Base-by-base conservation (phyloP, 345 rosid genomes). In the Populus deltoides region DNA sequence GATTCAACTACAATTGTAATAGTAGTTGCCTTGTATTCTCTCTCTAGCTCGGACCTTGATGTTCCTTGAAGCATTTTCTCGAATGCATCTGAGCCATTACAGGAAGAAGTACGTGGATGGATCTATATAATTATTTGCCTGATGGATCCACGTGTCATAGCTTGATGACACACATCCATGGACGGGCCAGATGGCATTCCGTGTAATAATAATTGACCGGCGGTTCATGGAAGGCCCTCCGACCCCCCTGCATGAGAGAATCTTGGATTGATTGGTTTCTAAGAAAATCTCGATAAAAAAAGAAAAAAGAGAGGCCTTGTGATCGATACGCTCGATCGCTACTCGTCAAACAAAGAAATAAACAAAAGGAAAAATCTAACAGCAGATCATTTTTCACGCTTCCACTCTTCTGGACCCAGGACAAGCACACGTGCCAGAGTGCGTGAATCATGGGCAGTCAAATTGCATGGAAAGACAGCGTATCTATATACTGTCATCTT, bases 401-500 rank as follows among this genome's bases (percentile, higher is more conserved):
- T 71, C 51, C 80, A 59, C 24, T 29, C 7, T 45, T 43, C 25
- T 18, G 10, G 67, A 13, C 45, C 41, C 13, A 31, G 9, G 75
- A 74, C 78, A 74, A 57, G 24, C 77, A 68, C 82, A 79, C 82
- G 78, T 74, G 82, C 57, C 63, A 27, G 45, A 13, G 70, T 38
- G 78, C 71, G 70, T 68, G 62, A 79, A n/a, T n/a, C 11, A 11
- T n/a, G 70, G 73, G 43, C 49, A 29, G 66, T 24, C 18, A 38
- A 31, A 18, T 51, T 17, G 39, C 57, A 62, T 16, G 22, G 47
- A 59, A 24, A 10, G 66, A 24, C 45, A 39, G n/a, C 25, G 16
- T 20, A 69, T 24, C 33, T 10, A 12, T 1, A 12, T 70, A 3
- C 36, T 77, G 45, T 65, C 57, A 70, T 67, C 75, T 47, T 59